These are phyloP conservation scores for Elongisporangium prolatum DNA, from an alignment of 352 stramenopile genomes.

Conservation along the genomic window DNA sequence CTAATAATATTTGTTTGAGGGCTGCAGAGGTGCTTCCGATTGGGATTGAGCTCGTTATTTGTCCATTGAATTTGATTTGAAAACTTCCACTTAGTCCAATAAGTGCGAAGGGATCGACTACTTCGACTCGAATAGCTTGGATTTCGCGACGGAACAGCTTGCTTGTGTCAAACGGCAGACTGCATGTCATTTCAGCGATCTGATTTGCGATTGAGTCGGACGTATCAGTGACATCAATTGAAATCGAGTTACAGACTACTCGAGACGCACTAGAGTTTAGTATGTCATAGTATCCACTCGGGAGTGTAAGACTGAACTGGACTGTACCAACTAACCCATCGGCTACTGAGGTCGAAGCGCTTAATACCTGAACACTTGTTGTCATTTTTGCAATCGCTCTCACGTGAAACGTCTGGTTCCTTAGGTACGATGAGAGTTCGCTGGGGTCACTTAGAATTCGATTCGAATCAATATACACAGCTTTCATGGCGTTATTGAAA, in stretches of 20 bases:
- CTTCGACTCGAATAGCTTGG: slow-evolving; percentile 1
- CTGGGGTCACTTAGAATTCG: neutral
- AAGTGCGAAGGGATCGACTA: neutral
- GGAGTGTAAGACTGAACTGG: neutral
- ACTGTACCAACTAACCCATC: neutral
- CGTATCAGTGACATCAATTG: neutral
- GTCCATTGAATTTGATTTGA: neutral
- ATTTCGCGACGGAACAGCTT: neutral
- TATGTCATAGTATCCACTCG: neutral
- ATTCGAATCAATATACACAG: slow-evolving; percentile 12
- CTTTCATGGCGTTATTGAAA: slow-evolving; percentile 12
- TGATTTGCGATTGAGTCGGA: neutral
- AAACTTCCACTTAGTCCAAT: neutral
- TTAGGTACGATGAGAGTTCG: slow-evolving; percentile 1
- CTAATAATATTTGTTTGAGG: neutral
- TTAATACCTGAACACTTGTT: neutral
- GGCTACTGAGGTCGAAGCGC: neutral
- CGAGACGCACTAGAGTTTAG: neutral
- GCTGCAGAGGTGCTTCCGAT: neutral
- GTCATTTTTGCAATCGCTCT: neutral
- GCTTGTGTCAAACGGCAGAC: neutral
- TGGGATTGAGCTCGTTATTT: neutral
- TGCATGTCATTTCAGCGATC: neutral
- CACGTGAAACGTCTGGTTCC: slow-evolving; percentile 6
- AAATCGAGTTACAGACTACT: neutral